Evolutionary conservation across 441 rosid genomes (phyloP), one percentile per base, ranked within the genome.

Genomic region (Pelargonium citronellum): DNA sequence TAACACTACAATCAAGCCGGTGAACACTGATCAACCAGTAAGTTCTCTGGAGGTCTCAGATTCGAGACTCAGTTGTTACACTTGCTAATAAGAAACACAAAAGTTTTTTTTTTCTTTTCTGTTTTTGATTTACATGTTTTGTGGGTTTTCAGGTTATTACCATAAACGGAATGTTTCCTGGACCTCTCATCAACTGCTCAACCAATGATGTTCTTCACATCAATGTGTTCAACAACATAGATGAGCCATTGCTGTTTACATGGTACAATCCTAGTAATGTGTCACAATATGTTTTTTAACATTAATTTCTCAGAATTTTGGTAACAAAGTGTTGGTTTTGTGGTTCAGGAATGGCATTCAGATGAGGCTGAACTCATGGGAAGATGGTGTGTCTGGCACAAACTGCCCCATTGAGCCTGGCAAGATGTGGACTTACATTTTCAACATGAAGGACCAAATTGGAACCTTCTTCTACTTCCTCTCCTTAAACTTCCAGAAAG

Each of bases 361-460:
- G 66, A 82, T 86, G 74, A 79, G 92, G 70, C 81, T 82, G 16
- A 84, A 90, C 77, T 90, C 96, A 20, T 92, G 97, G 97, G 91
- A 92, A 71, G 97, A 92, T 64, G 97, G 96, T 64, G 96, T 90
- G 30, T 78, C 83, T 1, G 96, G 92, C 37, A 87, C 96, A 34
- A 92, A 90, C 62, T 92, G 96, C 77, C 91, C 96, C 16, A 86
- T 92, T 46, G 79, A 60, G 65, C 89, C 97, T 0, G 87, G 88
- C 1, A 74, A 11, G 17, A 92, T 86, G 60, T 92, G 96, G 96
- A 90, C 92, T 5, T 90, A 85, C 13, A 77, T 39, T 71, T 90
- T 90, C 71, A 90, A 87, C 55, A 64, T 79, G 7, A 90, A 90
- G 79, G 97, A 90, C 55, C 95, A 92, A 71, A 90, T 92, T 73